These are phyloP conservation scores for Floccularia luteovirens DNA, from an alignment of 768 basidiomycete genomes.

Conservation along the genomic window DNA sequence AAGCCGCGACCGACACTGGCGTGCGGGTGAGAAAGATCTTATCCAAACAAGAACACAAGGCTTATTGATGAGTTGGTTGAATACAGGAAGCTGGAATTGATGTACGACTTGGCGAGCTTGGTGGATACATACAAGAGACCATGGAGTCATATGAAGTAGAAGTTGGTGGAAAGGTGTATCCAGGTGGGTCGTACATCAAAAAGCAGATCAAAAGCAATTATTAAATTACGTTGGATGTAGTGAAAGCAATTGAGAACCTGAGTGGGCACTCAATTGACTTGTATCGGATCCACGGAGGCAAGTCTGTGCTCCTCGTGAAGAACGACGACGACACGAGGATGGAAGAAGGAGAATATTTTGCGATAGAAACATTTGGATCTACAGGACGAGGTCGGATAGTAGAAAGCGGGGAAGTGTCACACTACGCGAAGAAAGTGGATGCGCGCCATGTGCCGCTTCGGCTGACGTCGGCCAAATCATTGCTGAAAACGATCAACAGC, in stretches of 20 bases:
- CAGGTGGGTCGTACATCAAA: too few species aligned
- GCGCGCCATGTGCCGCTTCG: conserved; percentile 68
- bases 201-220: too few species aligned
- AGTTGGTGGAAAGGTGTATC: conserved; percentile 74
- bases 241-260: conserved; percentile 90
- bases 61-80: conserved; percentile 1
- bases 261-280: conserved; percentile 90
- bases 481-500: conserved; percentile 82
- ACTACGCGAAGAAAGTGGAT: conserved; percentile 74
- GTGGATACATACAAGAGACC: conserved; percentile 89
- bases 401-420: conserved; percentile 88
- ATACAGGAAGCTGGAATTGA: conserved; percentile 93
- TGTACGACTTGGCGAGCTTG: conserved; percentile 87
- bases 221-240: too few species aligned
- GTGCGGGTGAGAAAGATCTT: conserved; percentile 53
- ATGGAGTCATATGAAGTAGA: conserved; percentile 99
- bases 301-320: conserved; percentile 85
- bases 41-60: too few species aligned
- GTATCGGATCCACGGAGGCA: conserved; percentile 92
- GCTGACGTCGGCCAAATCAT: conserved; percentile 79
- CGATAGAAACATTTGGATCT: conserved; percentile 98
- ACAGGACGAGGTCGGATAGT: conserved; percentile 87
- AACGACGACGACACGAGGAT: conserved; percentile 90
- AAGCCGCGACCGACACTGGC: conserved; percentile 91
- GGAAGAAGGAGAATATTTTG: conserved; percentile 99